Base-by-base conservation (phyloP, 2,329 filamentous ascomycete genomes). In the Stagonosporopsis tanaceti region DNA sequence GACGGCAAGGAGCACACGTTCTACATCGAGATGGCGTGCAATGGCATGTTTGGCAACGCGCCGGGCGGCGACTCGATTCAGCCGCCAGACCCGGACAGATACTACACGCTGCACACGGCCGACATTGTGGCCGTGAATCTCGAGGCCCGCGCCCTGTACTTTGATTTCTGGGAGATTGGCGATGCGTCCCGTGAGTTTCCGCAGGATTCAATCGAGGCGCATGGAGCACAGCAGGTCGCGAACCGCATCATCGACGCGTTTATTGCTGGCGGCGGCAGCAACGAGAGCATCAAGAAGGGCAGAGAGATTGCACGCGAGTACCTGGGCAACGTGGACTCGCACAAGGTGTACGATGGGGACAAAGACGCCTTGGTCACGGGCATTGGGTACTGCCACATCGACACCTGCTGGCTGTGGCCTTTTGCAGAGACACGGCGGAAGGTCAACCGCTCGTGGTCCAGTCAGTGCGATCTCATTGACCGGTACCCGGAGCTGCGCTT, bases 11-110 rank as follows among this genome's bases (percentile, higher is more conserved):
- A 93, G 69, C 93, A 98, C 75, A 87, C 84, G 17, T 91, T 99
- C 69, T 99, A 97, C 76, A 89, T 99, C 63, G 95, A 99, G 80
- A 97, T 98, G 91, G 95, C 95, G 20, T 98, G 95, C 79, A 99
- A 99, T 76, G 89, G 89, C 76, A 98, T 98, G 93, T 98, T 98
- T 79, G 95, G 95, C 67, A 97, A 97, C 75, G 90, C 93, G 0
- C 84, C 89, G 0, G 89, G 89, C 20, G 92, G 92, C 25, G 92
- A 96, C 75, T 87, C 84, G 30, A 98, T 97, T 66, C 91, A 96
- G 74, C 93, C 95, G 14, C 95, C 95, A 0, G 83, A 90, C 58
- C 90, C 91, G n/a, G 87, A 97, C 80, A 90, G 85, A 68, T 91
- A 90, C 73, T 99, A 90, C 75, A 84, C 83, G 55, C 84, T 99